These are phyloP conservation scores for Fusarium sp. DNA, from an alignment of 2,329 filamentous ascomycete species.

Conservation along the genomic window DNA sequence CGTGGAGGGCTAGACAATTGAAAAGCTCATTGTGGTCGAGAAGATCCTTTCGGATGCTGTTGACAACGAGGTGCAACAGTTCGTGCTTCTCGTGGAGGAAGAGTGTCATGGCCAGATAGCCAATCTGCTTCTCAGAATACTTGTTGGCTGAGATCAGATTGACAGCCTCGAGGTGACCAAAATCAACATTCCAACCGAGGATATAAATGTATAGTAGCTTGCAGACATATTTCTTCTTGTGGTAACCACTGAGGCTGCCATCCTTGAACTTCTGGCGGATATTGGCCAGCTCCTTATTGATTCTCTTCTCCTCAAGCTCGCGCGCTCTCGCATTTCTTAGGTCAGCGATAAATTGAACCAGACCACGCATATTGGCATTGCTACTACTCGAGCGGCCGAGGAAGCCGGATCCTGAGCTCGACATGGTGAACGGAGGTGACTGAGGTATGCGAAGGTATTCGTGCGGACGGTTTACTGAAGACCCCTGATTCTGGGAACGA, in stretches of 20 bases:
- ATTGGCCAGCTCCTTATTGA: slow-evolving; percentile 99
- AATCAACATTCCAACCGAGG: slow-evolving; percentile 98
- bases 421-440: slow-evolving; percentile 58
- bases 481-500: slow-evolving; percentile 42
- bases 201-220: slow-evolving; percentile 99
- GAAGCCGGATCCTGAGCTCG: slow-evolving; percentile 70
- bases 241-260: slow-evolving; percentile 92
- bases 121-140: slow-evolving; percentile 99
- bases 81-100: slow-evolving; percentile 98
- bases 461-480: slow-evolving; percentile 38
- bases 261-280: slow-evolving; percentile 99
- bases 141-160: slow-evolving; percentile 97
- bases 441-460: slow-evolving; percentile 9
- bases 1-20: slow-evolving; percentile 96
- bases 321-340: slow-evolving; percentile 93
- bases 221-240: slow-evolving; percentile 99
- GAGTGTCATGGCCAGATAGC: slow-evolving; percentile 95
- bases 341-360: slow-evolving; percentile 99
- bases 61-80: slow-evolving; percentile 93
- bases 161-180: slow-evolving; percentile 97
- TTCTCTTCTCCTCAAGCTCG: slow-evolving; percentile 97
- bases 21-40: slow-evolving; percentile 96
- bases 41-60: slow-evolving; percentile 97
- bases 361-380: slow-evolving; percentile 79
- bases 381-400: slow-evolving; percentile 74